phyloP scores from a whole-genome alignment of 352 stramenopile genomes.

The Globisporangium acanthophoron region DNA sequence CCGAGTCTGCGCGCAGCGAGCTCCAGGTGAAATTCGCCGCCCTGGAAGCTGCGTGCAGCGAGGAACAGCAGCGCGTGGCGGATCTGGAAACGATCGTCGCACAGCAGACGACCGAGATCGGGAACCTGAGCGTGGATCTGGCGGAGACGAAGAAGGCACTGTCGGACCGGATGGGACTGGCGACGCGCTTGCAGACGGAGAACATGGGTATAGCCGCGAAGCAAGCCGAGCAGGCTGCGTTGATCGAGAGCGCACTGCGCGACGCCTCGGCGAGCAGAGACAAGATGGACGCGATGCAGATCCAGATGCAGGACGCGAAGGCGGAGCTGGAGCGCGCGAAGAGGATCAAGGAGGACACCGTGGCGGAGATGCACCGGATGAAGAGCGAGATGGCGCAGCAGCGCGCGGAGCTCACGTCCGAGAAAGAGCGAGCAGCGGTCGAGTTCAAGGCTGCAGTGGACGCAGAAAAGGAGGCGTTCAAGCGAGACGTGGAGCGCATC shows the following conservation, averaged over 20 bases:
- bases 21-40: conserved; percentile 23
- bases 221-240: conserved; percentile 66
- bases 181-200: conserved; percentile 76
- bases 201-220: conserved; percentile 83
- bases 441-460: conserved; percentile 24
- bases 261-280: conserved; percentile 43
- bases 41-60: conserved; percentile 31
- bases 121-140: conserved; percentile 65
- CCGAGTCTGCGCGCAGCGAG: conserved; percentile 23
- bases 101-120: conserved; percentile 52
- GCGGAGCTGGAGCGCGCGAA: conserved; percentile 47
- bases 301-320: conserved; percentile 49
- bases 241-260: conserved; percentile 63
- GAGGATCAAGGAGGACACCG: conserved; percentile 42
- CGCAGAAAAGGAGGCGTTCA: conserved; percentile 38
- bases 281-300: conserved; percentile 36
- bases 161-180: conserved; percentile 78
- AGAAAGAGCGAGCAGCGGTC: conserved; percentile 5
- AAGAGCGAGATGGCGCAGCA: conserved; percentile 40
- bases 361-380: conserved; percentile 33
- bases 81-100: conserved; percentile 44
- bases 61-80: conserved; percentile 26
- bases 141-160: conserved; percentile 78
- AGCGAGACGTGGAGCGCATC: conserved; percentile 54
- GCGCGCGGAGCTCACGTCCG: conserved; percentile 4